Percentiles rank a stretch among this genome's conserved stretches.
Evolutionary conservation across 208 protist genomes (phyloP).

Genomic region (Crithidia fasciculata): DNA sequence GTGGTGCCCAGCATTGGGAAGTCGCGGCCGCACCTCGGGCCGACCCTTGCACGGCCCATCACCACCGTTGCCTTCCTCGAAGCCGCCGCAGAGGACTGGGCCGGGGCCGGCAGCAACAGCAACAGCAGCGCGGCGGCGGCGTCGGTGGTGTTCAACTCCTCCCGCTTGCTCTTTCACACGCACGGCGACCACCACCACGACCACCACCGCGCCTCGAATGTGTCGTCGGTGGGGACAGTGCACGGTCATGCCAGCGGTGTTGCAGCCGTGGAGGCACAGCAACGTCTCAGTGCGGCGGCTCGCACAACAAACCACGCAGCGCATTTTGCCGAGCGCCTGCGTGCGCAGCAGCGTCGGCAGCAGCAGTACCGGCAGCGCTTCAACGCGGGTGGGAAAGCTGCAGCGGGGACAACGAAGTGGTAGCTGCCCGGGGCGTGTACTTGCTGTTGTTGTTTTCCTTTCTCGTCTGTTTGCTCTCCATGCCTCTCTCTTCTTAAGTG

Average conservation of each 20-base stretch:
- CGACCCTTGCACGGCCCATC: constrained; percentile 2
- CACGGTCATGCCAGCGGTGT: background rate
- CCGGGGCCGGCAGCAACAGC: background rate
- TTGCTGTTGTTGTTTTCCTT: too few species aligned
- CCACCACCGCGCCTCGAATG: background rate
- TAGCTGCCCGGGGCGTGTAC: background rate
- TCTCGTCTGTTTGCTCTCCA: too few species aligned
- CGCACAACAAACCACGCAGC: background rate
- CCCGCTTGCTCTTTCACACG: background rate
- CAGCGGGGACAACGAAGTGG: background rate
- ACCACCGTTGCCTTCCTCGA: constrained; percentile 10
- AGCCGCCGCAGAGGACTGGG: background rate
- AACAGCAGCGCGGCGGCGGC: background rate
- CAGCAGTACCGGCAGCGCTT: constrained; percentile 20
- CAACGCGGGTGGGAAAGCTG: background rate
- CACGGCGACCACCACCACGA: background rate
- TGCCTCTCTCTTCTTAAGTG: background rate
- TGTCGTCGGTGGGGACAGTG: background rate
- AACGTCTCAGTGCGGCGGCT: background rate
- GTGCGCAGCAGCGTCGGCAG: constrained; percentile 23
- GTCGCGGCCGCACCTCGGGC: background rate
- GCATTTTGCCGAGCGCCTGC: constrained; percentile 23
- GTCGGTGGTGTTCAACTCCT: constrained; percentile 10
- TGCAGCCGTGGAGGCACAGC: background rate
- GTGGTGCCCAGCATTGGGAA: too few species aligned